phyloP scores from a whole-genome alignment of 2,329 filamentous ascomycete genomes.

The Pezicula rhizophila region DNA sequence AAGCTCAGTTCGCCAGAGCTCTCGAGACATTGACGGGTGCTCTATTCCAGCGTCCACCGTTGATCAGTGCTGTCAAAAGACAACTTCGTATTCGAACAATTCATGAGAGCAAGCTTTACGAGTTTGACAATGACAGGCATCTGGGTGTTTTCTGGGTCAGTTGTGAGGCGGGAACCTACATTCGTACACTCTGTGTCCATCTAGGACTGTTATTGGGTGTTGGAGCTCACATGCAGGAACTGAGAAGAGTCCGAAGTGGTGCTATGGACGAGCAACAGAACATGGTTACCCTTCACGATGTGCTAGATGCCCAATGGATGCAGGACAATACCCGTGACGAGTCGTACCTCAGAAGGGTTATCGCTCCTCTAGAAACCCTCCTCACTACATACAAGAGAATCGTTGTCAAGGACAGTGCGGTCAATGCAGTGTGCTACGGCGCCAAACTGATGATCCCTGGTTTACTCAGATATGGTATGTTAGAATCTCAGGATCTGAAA shows the following conservation, averaged over 20 bases:
- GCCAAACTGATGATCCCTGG: constrained; percentile 99
- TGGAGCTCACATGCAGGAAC: constrained; percentile 97
- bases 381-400: constrained; percentile 92
- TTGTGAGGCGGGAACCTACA: constrained; percentile 98
- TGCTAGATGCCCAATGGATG: constrained; percentile 92
- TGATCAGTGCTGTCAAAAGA: constrained; percentile 98
- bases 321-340: constrained; percentile 96
- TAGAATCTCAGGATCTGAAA: background rate
- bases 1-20: constrained; percentile 86
- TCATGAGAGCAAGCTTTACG: constrained; percentile 91
- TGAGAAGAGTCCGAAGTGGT: constrained; percentile 86
- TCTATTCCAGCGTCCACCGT: constrained; percentile 90
- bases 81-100: constrained; percentile 98
- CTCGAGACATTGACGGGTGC: constrained; percentile 95
- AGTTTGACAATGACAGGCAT: constrained; percentile 98
- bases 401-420: constrained; percentile 93
- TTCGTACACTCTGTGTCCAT: constrained; percentile 96
- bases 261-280: constrained; percentile 89
- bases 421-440: constrained; percentile 97
- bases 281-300: constrained; percentile 90
- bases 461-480: constrained; percentile 79
- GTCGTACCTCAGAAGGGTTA: constrained; percentile 83
- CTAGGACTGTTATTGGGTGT: constrained; percentile 71
- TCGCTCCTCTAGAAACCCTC: constrained; percentile 86
- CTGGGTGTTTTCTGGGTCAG: constrained; percentile 99